Evolutionary conservation across 805 yeast species (phyloP), one percentile per base, ranked within the genome.

Genomic region (Ogataea haglerorum): DNA sequence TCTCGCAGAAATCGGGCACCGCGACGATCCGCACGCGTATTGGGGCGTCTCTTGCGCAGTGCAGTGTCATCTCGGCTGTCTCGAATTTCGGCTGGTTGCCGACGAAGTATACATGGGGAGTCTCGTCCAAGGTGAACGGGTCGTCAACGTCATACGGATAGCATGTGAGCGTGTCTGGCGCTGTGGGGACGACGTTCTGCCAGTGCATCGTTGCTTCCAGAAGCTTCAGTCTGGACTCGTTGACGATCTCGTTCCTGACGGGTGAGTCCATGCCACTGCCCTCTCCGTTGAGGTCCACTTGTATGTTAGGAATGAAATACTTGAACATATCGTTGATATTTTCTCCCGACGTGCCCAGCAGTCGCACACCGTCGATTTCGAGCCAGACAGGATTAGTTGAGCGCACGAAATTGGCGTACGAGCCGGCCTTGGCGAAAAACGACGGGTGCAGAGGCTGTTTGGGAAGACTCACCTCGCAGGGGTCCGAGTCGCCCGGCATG

Each of bases 101-200:
- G 3, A 78, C 87, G 52, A 87, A 78, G 55, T 85, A 88, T 3
- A 90, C 82, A 57, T 88, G 90, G 1, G 98, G 98, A 13, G 85
- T 77, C 53, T 85, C 86, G 8, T 66, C 66, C n/a, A 93, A 65
- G 2, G 80, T 68, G 60, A 91, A 88, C 3, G 98, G 98, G 60
- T 93, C 98, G 2, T 57, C 53, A 18, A 78, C 76, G 9, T 74
- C 73, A 54, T 72, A 90, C 1, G 99, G 97, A 53, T 87, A 89
- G 49, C 95, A 81, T 73, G 90, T 84, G 30, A 93, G 64, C 0
- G 99, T 93, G 56, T 93, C 98, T 0, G 99, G 99, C 1, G 96
- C 95, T 0, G 97, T 89, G 2, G 99, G 99, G 1, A 86, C 80
- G 17, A 86, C 69, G 55, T 87, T 87, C 54, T 89, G 91, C 95